These are phyloP conservation scores for Leccinum pallidistipes DNA, from an alignment of 1,284 basidiomycete species.

Conservation along the genomic window DNA sequence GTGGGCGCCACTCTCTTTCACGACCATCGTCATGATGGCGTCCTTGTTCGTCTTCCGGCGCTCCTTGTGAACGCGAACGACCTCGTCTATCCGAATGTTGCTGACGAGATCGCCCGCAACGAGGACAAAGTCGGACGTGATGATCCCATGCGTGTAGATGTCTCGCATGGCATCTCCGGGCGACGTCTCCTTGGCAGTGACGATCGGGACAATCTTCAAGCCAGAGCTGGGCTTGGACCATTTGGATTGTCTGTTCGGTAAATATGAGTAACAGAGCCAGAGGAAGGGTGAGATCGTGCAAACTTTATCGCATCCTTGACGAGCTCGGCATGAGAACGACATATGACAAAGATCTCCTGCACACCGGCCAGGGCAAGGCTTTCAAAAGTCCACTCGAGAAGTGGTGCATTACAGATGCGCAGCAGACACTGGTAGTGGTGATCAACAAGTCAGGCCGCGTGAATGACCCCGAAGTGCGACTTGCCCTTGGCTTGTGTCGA, in stretches of 20 bases:
- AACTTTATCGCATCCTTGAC: slow-evolving; percentile 82
- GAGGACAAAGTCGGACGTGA: slow-evolving; percentile 92
- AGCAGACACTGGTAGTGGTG: slow-evolving; percentile 71
- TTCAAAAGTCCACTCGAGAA: slow-evolving; percentile 97
- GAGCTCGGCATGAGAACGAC: slow-evolving; percentile 81
- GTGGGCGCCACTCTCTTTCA: slow-evolving; percentile 71
- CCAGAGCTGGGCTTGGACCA: slow-evolving; percentile 77
- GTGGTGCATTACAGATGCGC: slow-evolving; percentile 90
- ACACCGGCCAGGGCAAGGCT: slow-evolving; percentile 90
- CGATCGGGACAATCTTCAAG: slow-evolving; percentile 85
- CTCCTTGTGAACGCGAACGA: slow-evolving; percentile 88
- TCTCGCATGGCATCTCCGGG: slow-evolving; percentile 97
- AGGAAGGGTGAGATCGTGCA: slow-evolving; percentile 33
- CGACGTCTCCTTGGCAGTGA: slow-evolving; percentile 86
- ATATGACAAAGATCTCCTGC: slow-evolving; percentile 94
- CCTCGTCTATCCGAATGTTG: slow-evolving; percentile 88
- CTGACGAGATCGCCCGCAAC: slow-evolving; percentile 94
- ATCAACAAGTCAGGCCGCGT: slow-evolving; percentile 12
- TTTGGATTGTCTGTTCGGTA: slow-evolving; percentile 62
- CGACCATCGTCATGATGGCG: slow-evolving; percentile 95
- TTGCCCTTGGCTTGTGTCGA: slow-evolving; percentile 76
- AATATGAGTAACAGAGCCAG: slow-evolving; percentile 16
- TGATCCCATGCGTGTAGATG: slow-evolving; percentile 90
- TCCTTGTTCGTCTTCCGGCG: slow-evolving; percentile 87
- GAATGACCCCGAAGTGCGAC: slow-evolving; percentile 26